Evolutionary conservation across 2,329 filamentous ascomycete species (phyloP), one percentile per base, ranked within the genome.

Genomic region (Aspergillus proliferans): DNA sequence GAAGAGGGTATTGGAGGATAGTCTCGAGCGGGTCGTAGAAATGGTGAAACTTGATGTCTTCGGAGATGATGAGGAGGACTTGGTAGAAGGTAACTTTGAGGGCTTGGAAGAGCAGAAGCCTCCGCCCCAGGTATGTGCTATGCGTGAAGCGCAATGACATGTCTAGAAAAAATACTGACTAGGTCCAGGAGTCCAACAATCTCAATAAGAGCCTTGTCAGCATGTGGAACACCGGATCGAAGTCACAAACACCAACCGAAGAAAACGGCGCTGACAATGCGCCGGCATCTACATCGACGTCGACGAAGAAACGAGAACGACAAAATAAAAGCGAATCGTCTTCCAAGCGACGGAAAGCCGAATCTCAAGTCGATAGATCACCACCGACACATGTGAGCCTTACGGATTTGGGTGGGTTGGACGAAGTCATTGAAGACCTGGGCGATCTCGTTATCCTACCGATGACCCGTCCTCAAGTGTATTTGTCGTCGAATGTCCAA

Each of bases 1-100:
- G 36, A 95, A 93, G 68, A 85, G 84, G 52, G 76, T 86, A 0
- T 72, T 97, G 1, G 88, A 95, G 66, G 87, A 93, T 54, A 86
- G 87, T 33, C 88, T 97, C 54, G 89, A 95, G 53, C 78, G 88
- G 6, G 88, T 91, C 0, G 72, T 96, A 14, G 80, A 84, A 6
- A 82, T 89, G 15, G 75, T 92, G 4, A 85, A 84, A 48, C 73
- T 77, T 55, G 82, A 88, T 56, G 79, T 84, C 51, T 67, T 75
- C 12, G 78, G 75, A 43, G 78, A 80, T 21, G 80, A 78, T 46
- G 75, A 77, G 46, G 70, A 69, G 43, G 76, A 77, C 47, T 74
- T 71, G 4, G 56, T 78, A 47, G 72, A 76, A 45, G 75, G 75
- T 5, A 73, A 76, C 51, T 76, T 78, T 57, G 75, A 76, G 26